Percentiles rank a stretch among this genome's conserved stretches.
Conservation (phyloP, 345 rosid species). For the Euclidium syriacum region DNA sequence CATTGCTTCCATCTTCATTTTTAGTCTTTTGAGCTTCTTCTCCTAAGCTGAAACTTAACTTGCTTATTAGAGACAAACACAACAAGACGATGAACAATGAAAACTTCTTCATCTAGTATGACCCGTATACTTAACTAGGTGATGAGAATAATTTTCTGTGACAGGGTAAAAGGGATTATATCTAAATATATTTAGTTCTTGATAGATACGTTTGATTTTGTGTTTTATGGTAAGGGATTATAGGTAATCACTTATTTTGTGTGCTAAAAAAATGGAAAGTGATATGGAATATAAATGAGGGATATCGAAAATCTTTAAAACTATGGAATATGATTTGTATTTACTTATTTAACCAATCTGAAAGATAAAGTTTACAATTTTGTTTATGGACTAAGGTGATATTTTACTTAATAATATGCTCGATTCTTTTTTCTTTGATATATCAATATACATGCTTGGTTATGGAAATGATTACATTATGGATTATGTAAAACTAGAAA, state of each 20-base stretch:
- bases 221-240: constrained; percentile 11
- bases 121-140: not conserved
- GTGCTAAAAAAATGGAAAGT: not conserved
- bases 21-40: not conserved
- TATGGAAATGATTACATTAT: not conserved
- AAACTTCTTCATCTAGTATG: constrained; percentile 15
- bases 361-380: constrained; percentile 1
- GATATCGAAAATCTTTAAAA: not conserved
- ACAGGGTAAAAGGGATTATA: constrained; percentile 6
- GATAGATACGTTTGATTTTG: constrained; percentile 19
- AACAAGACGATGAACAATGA: constrained; percentile 20
- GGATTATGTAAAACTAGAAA: not conserved
- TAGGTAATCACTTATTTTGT: not conserved
- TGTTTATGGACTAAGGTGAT: not conserved
- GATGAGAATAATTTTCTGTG: not conserved
- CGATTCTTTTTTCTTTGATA: not conserved
- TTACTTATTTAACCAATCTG: too few relatives aligned
- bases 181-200: too few relatives aligned
- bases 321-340: not conserved
- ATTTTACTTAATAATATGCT: constrained; percentile 10
- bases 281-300: not conserved
- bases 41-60: too few relatives aligned
- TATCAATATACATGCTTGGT: not conserved
- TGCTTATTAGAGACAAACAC: constrained; percentile 17
- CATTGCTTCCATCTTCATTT: not conserved